phyloP scores from a whole-genome alignment of 331 rosid species.

The Cydonia oblonga region DNA sequence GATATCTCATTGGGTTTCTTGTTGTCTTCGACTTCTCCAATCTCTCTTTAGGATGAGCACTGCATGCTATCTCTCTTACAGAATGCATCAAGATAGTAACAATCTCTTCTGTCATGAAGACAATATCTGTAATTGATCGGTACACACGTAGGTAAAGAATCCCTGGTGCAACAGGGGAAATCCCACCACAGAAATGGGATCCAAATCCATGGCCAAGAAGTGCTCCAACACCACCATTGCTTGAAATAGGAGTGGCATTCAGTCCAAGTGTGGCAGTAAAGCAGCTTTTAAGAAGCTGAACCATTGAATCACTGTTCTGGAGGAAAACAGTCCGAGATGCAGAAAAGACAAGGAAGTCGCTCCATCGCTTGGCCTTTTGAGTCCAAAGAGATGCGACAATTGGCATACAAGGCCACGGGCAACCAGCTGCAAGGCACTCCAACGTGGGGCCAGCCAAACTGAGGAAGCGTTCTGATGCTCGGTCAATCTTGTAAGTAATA shows the following conservation, averaged over 20 bases:
- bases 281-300: conserved; percentile 51
- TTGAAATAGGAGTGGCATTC: conserved; percentile 28
- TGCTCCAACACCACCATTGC: conserved; percentile 43
- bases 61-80: conserved; percentile 31
- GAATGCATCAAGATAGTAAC: conserved; percentile 38
- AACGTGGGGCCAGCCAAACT: conserved; percentile 52
- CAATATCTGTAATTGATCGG: conserved; percentile 42
- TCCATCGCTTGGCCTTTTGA: conserved; percentile 54
- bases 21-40: conserved; percentile 13
- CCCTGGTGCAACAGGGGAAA: conserved; percentile 52
- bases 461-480: conserved; percentile 48
- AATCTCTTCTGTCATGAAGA: conserved; percentile 36
- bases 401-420: conserved; percentile 65
- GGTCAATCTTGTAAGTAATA: conserved; percentile 53
- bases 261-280: conserved; percentile 43
- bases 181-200: conserved; percentile 49
- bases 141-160: conserved; percentile 47
- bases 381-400: conserved; percentile 57
- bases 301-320: conserved; percentile 39
- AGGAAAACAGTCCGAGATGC: conserved; percentile 56
- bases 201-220: conserved; percentile 60
- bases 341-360: conserved; percentile 46
- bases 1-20: conserved; percentile 20
- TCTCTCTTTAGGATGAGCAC: conserved; percentile 20
- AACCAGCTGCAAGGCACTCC: conserved; percentile 54